Conservation (phyloP, 169 alveolate species). For the Eimeria acervulina region DNA sequence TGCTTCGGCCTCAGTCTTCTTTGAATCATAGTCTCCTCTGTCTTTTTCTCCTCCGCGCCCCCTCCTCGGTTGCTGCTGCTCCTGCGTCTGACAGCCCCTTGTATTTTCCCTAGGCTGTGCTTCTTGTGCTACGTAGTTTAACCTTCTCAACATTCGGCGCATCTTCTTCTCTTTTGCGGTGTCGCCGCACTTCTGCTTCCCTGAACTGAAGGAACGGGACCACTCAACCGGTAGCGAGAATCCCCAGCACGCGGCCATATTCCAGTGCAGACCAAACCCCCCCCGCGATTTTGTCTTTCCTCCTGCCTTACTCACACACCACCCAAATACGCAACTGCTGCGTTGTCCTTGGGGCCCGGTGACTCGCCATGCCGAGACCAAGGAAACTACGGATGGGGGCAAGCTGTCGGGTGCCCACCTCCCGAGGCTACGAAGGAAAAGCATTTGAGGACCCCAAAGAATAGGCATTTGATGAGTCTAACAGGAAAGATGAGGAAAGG, state of each 20-base stretch:
- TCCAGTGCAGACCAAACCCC: neutral
- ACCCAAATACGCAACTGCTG: neutral
- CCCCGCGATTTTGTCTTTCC: neutral
- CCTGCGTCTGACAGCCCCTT: neutral
- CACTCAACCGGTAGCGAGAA: neutral
- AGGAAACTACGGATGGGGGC: neutral
- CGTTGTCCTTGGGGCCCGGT: neutral
- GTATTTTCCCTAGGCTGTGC: neutral
- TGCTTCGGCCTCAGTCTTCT: conserved; percentile 13
- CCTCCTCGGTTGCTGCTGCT: conserved; percentile 29
- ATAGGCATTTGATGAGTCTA: neutral
- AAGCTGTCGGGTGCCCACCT: neutral
- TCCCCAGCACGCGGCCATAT: neutral
- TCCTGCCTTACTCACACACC: neutral
- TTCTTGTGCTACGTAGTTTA: neutral
- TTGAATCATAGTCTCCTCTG: neutral
- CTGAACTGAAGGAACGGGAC: conserved; percentile 14
- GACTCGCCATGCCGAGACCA: neutral
- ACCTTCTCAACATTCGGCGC: conserved; percentile 16
- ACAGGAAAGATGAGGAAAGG: neutral
- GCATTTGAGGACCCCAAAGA: neutral
- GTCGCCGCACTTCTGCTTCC: conserved; percentile 46
- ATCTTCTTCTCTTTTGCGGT: conserved; percentile 42
- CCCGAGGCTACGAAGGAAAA: neutral
- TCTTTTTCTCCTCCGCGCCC: neutral